Base-by-base conservation (phyloP, 768 basidiomycete species). In the Leccinum uliginosum region DNA sequence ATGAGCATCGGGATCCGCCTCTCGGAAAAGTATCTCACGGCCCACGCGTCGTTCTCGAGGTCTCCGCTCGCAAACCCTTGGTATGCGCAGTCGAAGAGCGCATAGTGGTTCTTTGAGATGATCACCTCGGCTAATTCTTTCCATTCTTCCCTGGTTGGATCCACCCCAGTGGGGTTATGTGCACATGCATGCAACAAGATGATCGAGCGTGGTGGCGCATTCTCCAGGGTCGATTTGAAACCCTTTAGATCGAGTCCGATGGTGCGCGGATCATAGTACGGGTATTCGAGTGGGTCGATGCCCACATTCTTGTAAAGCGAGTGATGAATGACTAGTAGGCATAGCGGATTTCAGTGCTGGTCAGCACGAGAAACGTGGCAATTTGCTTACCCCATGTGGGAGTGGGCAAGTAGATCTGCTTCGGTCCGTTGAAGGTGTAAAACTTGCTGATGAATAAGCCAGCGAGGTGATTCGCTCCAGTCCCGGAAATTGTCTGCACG, bases 41-140 rank as follows among this genome's bases (percentile, higher is more conserved):
- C 92, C 81, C 86, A 89, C 6, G 93, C 94, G 69, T 99, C 97
- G 63, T 84, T 83, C 69, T 95, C 87, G 66, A 97, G 77, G 70
- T 93, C 85, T 1, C 95, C 95, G 63, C 90, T 93, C 17, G 94
- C 95, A 71, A 98, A 98, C 17, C 95, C 95, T 74, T 97, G 95
- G 75, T 98, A 98, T 3, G 95, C 95, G 69, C 88, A 89, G 75
- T 98, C 95, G 70, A 98, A 93, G 75, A 96, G 95, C 30, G 87
- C 87, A 67, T 84, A 96, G 71, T 95, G 94, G 14, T 81, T 78
- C 73, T 86, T 88, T 48, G 76, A 73, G 29, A 87, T 69, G 69
- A 97, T 82, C 53, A 86, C 74, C 35, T 87, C 80, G 38, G 89
- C 89, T 64, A 98, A 81, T 56, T 76, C 71, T 59, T 80, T 75